Conservation (phyloP, 2,329 filamentous ascomycete genomes). For the Stachybotrys chartarum region DNA sequence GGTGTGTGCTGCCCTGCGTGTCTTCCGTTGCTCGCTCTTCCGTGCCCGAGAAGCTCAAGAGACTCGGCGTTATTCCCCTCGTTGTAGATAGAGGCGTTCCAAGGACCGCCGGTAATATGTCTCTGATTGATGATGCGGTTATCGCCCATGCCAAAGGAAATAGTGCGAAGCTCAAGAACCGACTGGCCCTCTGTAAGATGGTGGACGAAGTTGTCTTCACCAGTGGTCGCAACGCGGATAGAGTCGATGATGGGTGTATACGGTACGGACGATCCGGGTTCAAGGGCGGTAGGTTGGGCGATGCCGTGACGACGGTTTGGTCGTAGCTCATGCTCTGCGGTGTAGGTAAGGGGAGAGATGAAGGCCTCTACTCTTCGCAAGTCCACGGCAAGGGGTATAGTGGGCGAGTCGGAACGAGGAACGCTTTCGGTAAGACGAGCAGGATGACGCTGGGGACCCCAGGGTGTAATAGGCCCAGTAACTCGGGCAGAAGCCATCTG, state of each 20-base stretch:
- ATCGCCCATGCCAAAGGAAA: neutral
- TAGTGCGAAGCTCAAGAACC: neutral
- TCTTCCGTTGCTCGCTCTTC: neutral
- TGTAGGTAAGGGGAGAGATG: neutral
- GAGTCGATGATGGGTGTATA: neutral
- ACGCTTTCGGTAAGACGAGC: neutral
- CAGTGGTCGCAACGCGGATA: neutral
- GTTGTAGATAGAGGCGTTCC: neutral
- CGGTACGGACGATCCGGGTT: neutral
- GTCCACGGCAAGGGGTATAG: neutral
- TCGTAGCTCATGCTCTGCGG: neutral
- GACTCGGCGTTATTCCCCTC: neutral
- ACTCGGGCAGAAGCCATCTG: no score
- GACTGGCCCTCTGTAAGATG: neutral
- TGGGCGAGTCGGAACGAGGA: neutral
- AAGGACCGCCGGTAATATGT: neutral
- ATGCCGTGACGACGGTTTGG: neutral
- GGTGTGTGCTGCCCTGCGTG: neutral
- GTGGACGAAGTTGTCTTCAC: neutral
- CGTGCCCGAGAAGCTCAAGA: neutral
- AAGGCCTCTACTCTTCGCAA: neutral
- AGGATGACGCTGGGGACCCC: no score
- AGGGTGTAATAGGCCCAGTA: no score
- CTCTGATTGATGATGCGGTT: neutral
- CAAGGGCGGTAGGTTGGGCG: neutral